Conservation (phyloP, 257 asterid genomes). For the Nicotiana paniculata region DNA sequence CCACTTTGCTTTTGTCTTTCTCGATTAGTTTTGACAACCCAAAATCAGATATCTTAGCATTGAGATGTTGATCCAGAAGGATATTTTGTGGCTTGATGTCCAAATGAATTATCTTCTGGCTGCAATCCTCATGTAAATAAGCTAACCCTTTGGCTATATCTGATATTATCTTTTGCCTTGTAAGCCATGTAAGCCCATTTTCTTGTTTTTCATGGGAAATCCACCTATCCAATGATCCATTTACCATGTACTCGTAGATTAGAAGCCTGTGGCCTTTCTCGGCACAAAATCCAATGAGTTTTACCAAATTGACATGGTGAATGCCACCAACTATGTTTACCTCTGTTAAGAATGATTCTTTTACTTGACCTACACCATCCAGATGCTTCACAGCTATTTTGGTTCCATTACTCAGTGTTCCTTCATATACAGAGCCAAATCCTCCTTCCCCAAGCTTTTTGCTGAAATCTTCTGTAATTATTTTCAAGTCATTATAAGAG, state of each 20-base stretch:
- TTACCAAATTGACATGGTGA: slow-evolving; percentile 21
- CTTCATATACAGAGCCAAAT: slow-evolving; percentile 18
- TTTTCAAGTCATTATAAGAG: neutral
- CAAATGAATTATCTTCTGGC: no score
- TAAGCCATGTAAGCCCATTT: slow-evolving; percentile 8
- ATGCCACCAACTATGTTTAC: slow-evolving; percentile 17
- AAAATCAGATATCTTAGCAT: slow-evolving; percentile 21
- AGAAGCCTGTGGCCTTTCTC: slow-evolving; percentile 17
- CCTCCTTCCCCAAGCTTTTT: slow-evolving; percentile 22
- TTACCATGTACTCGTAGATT: slow-evolving; percentile 17
- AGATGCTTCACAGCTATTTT: slow-evolving; percentile 19
- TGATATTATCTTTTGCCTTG: slow-evolving; percentile 4
- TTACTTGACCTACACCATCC: neutral
- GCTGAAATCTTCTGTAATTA: slow-evolving; percentile 8
- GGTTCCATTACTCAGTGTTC: slow-evolving; percentile 5
- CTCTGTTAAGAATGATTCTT: slow-evolving; percentile 16
- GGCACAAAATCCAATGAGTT: slow-evolving; percentile 14
- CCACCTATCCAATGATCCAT: slow-evolving; percentile 26
- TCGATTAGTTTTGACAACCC: slow-evolving; percentile 16
- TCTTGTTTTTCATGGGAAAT: neutral
- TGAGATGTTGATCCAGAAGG: slow-evolving; percentile 15
- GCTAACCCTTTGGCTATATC: no score
- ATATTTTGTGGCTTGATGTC: no score
- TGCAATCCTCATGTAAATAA: no score
- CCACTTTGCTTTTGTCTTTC: no score